Evolutionary conservation across 306 rosid genomes (phyloP), one percentile per base, ranked within the genome.

Genomic region (Prunus armeniaca): DNA sequence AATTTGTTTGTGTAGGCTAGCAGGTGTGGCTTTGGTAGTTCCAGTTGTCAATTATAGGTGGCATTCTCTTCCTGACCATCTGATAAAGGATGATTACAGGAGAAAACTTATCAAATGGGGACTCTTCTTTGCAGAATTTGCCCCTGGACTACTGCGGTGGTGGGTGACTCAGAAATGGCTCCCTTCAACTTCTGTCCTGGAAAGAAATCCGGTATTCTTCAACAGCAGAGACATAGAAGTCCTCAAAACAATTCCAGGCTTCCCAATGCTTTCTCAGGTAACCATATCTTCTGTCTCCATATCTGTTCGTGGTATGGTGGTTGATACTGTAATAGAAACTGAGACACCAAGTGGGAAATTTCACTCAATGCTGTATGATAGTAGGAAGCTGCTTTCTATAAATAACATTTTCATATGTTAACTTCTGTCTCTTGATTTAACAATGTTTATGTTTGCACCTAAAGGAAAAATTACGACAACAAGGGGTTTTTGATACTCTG

Each of bases 191-290:
- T 89, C 97, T 77, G 96, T 88, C 73, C 71, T 89, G 76, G 93
- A 90, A 78, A 85, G 83, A 81, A 92, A 86, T 65, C 93, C 96
- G 0, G 77, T 86, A 20, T 88, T 90, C 76, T 94, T 94, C 89
- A 94, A 90, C 88, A 74, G 32, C 56, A 84, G 86, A 83, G 98
- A 94, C 63, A 80, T 92, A 11, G 96, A 94, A n/a, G 87, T 82
- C 72, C 84, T 94, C 61, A 77, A 86, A 83, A 82, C 69, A 19
- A 85, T 83, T n/a, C 91, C 89, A 0, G 98, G 98, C 24, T 94
- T 94, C 80, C 98, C 97, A 6, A 94, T 91, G 98, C 91, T 92
- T 54, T 85, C 93, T 67, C 87, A 86, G 98, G 98, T 88, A 85
- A 80, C 46, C 50, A 71, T 30, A 51, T 69, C 62, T 47, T 50